These are phyloP conservation scores for Rhizopogon salebrosus DNA, from an alignment of 768 basidiomycete species.

Conservation along the genomic window DNA sequence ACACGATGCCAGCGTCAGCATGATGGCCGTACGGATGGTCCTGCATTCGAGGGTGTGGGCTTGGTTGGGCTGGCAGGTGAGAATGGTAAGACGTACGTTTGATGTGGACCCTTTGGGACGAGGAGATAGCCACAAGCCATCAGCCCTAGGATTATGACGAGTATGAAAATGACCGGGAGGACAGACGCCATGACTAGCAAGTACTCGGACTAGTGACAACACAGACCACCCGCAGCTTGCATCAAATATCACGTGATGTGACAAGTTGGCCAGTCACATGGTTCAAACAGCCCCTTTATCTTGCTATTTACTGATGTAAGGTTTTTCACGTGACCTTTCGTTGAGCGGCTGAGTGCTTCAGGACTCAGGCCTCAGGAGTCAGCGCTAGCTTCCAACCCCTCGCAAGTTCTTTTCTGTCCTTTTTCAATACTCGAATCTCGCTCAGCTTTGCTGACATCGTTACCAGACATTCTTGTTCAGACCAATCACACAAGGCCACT, in stretches of 20 bases:
- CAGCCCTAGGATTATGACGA: constrained; percentile 59
- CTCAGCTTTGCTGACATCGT: too few relatives aligned
- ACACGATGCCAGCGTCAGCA: constrained; percentile 76
- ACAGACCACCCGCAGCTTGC: not conserved
- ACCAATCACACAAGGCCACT: too few relatives aligned
- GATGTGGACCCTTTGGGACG: constrained; percentile 82
- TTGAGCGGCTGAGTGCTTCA: too few relatives aligned
- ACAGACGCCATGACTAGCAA: constrained; percentile 53
- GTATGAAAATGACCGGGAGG: constrained; percentile 63
- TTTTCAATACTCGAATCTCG: too few relatives aligned
- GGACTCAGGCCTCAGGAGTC: too few relatives aligned
- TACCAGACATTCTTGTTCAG: too few relatives aligned
- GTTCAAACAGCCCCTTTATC: too few relatives aligned
- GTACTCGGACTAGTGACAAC: not conserved
- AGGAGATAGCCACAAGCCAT: constrained; percentile 63
- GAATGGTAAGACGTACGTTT: constrained; percentile 58
- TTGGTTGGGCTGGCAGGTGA: not conserved
- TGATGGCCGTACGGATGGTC: constrained; percentile 72
- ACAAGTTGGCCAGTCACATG: too few relatives aligned
- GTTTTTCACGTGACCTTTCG: too few relatives aligned
- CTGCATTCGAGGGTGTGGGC: constrained; percentile 34
- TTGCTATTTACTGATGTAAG: too few relatives aligned
- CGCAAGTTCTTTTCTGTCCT: too few relatives aligned
- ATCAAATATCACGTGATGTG: not conserved
- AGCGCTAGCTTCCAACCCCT: too few relatives aligned